Percentiles rank a stretch among this genome's conserved stretches.
phyloP scores from a whole-genome alignment of 768 basidiomycete genomes.

The Mycena galopus region DNA sequence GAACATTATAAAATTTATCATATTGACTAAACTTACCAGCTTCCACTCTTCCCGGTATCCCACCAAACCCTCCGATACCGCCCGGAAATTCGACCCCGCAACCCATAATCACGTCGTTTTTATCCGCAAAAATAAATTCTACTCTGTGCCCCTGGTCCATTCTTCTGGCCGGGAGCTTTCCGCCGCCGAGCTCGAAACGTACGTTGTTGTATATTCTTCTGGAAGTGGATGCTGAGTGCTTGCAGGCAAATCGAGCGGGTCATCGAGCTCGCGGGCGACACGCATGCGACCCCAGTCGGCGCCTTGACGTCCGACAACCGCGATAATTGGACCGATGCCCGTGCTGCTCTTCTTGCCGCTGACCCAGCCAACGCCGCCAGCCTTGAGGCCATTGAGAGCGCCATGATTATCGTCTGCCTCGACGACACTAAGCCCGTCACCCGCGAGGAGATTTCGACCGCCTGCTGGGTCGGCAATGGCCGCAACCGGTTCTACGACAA shows the following conservation, averaged over 20 bases:
- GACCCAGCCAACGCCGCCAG: constrained; percentile 75
- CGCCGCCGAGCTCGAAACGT: constrained; percentile 86
- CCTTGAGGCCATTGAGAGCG: constrained; percentile 87
- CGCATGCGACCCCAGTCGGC: constrained; percentile 70
- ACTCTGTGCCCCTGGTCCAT: constrained; percentile 79
- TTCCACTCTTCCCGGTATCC: constrained; percentile 97
- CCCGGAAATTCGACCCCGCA: constrained; percentile 80
- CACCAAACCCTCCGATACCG: constrained; percentile 84
- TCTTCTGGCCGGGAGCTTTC: constrained; percentile 77
- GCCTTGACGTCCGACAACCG: constrained; percentile 91
- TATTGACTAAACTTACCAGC: constrained; percentile 48
- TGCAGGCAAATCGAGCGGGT: constrained; percentile 76
- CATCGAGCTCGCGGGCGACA: constrained; percentile 70
- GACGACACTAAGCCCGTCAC: constrained; percentile 88
- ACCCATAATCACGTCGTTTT: constrained; percentile 91
- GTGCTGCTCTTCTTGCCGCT: constrained; percentile 70
- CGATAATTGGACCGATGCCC: constrained; percentile 89
- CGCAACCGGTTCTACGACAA: constrained; percentile 97
- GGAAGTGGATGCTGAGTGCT: constrained; percentile 1
- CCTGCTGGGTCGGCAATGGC: constrained; percentile 91
- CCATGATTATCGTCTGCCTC: constrained; percentile 88
- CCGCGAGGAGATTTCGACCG: constrained; percentile 85
- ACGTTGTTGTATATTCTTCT: constrained; percentile 35
- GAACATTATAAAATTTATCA: background rate
- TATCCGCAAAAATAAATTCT: constrained; percentile 93